Percentiles rank a stretch among this genome's conserved stretches.
Evolutionary conservation across 208 protist species (phyloP).

Genomic region (Leishmania guyanensis): DNA sequence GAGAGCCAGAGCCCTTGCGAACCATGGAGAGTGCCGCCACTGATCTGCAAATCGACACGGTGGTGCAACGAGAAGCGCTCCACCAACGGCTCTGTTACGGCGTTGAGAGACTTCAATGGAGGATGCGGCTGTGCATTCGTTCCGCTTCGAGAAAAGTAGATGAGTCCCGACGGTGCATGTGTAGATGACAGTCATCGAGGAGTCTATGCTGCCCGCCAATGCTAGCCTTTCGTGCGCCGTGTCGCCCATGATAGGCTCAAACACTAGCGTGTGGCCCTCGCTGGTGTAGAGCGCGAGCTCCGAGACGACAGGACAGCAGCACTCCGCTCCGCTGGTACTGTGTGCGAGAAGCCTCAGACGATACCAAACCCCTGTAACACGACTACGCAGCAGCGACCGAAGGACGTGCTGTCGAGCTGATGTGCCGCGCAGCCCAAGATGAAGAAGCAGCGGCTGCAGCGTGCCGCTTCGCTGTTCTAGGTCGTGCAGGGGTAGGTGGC

Average conservation of each 20-base stretch:
- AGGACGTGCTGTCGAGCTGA: slow-evolving; percentile 10
- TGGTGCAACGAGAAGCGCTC: slow-evolving; percentile 22
- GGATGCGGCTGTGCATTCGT: neutral
- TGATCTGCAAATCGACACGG: slow-evolving; percentile 26
- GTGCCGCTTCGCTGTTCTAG: neutral
- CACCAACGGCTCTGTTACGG: neutral
- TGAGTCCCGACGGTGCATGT: slow-evolving; percentile 21
- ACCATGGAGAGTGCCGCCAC: slow-evolving; percentile 30
- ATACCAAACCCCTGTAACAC: slow-evolving; percentile 16
- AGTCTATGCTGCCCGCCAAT: neutral
- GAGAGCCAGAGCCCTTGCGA: slow-evolving; percentile 10
- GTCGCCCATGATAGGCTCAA: slow-evolving; percentile 11
- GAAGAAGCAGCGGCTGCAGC: slow-evolving; percentile 17
- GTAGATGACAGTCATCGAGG: slow-evolving; percentile 5
- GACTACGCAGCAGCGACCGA: slow-evolving; percentile 17
- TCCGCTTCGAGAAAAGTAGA: neutral
- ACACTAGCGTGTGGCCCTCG: slow-evolving; percentile 20
- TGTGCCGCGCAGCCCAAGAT: slow-evolving; percentile 18
- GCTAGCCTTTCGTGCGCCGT: no score
- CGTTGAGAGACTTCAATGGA: neutral
- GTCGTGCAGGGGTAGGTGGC: slow-evolving; percentile 1
- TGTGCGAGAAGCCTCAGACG: neutral
- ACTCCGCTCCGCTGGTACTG: neutral
- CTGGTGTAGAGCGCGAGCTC: slow-evolving; percentile 20
- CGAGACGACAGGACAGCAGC: neutral